Percentiles rank a stretch among this genome's conserved stretches.
Conservation (phyloP, 257 asterid species). For the Solanum pinnatisectum region DNA sequence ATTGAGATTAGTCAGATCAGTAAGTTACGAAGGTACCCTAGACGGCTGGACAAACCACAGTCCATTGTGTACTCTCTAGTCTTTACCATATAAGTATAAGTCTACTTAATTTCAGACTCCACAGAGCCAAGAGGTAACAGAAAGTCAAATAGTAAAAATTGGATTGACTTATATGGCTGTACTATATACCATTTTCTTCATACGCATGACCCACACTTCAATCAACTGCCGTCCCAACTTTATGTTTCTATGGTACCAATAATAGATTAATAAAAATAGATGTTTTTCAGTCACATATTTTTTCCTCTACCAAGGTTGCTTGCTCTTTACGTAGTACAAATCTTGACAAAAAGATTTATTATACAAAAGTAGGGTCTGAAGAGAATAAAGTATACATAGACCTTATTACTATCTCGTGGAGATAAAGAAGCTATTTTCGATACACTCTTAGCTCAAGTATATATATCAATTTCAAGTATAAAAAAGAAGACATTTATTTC, state of each 20-base stretch:
- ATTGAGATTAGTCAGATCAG: not conserved
- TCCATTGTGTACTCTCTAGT: not conserved
- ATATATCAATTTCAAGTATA: too few relatives aligned
- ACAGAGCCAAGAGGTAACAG: not conserved
- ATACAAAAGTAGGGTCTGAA: rapidly evolving
- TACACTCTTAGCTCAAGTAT: rapidly evolving
- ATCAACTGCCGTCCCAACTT: not conserved
- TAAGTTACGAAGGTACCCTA: not conserved
- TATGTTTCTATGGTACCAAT: not conserved
- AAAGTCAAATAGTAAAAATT: not conserved
- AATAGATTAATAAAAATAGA: not conserved
- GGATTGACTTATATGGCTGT: not conserved
- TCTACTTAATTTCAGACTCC: not conserved
- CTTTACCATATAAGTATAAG: not conserved
- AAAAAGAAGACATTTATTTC: not conserved
- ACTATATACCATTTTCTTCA: not conserved
- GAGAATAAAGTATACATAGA: rapidly evolving
- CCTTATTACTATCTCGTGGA: rapidly evolving
- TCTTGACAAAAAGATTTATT: not conserved
- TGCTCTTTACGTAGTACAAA: not conserved
- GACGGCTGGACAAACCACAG: not conserved
- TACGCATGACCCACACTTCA: not conserved
- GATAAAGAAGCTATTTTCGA: rapidly evolving
- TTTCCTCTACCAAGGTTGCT: not conserved
- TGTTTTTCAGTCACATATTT: not conserved